These are phyloP conservation scores for Avena atlantica DNA, from an alignment of 176 grass and related monocot genomes.

Conservation along the genomic window DNA sequence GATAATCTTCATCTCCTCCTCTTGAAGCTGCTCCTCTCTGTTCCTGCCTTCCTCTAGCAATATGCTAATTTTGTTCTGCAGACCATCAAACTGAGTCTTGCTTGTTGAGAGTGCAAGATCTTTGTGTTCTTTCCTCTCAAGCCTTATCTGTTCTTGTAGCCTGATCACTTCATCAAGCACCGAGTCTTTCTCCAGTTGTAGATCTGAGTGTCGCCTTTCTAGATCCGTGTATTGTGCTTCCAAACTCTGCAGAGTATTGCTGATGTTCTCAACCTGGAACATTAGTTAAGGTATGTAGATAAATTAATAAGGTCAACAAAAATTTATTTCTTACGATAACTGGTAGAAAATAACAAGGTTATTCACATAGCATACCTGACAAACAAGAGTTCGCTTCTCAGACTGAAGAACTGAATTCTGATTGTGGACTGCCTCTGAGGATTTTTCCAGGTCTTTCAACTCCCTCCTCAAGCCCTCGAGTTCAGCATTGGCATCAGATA, in stretches of 20 bases:
- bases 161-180: constrained; percentile 63
- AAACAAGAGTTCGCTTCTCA: constrained; percentile 71
- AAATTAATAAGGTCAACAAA: constrained; percentile 7
- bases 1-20: constrained; percentile 63
- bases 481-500: constrained; percentile 73
- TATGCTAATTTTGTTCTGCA: constrained; percentile 50
- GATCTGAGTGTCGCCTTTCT: constrained; percentile 54
- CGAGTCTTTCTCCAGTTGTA: constrained; percentile 68
- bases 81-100: constrained; percentile 38
- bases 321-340: constrained; percentile 6
- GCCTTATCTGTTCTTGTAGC: constrained; percentile 62
- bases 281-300: constrained; percentile 33
- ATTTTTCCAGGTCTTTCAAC: constrained; percentile 61
- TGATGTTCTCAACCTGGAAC: constrained; percentile 76
- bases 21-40: constrained; percentile 67
- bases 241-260: constrained; percentile 58
- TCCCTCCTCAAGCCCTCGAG: constrained; percentile 61
- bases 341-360: constrained; percentile 22
- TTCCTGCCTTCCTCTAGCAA: constrained; percentile 52
- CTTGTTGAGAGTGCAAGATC: constrained; percentile 42
- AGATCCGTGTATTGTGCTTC: constrained; percentile 66
- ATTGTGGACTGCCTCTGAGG: constrained; percentile 49
- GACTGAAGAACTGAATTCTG: constrained; percentile 60
- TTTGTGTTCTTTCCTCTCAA: constrained; percentile 72
- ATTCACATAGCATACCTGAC: constrained; percentile 56